Conservation (phyloP, 129 eudicot genomes). For the Pittosporum tobira region DNA sequence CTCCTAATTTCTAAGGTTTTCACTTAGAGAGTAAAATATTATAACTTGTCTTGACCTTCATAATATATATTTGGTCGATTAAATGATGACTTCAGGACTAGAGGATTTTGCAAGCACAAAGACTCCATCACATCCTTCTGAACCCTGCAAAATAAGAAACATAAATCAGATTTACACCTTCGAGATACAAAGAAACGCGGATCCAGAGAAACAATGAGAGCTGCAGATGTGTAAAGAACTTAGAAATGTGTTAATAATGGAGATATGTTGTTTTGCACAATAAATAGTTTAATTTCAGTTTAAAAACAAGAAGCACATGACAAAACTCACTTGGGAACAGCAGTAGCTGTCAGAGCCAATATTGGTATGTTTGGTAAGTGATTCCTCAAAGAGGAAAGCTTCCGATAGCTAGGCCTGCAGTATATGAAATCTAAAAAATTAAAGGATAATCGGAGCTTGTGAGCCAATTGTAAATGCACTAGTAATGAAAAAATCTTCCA, state of each 20-base stretch:
- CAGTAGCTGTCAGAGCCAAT: conserved; percentile 95
- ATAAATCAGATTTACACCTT: background rate
- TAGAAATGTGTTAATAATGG: no score
- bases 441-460: background rate
- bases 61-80: conserved; percentile 89
- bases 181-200: no score
- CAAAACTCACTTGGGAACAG: conserved; percentile 86
- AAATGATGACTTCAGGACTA: conserved; percentile 81
- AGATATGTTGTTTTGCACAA: no score
- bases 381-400: conserved; percentile 75
- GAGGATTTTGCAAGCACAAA: conserved; percentile 62
- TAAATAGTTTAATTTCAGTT: background rate
- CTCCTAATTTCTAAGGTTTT: background rate
- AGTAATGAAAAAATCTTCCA: conserved; percentile 1
- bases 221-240: background rate
- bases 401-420: conserved; percentile 92
- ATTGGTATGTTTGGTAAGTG: conserved; percentile 60
- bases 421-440: conserved; percentile 1
- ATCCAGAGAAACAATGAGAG: no score
- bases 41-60: conserved; percentile 48
- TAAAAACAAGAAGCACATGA: background rate
- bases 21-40: background rate
- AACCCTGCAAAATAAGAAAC: conserved; percentile 49
- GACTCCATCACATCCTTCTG: conserved; percentile 85
- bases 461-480: background rate